Percentiles rank a stretch among this genome's conserved stretches.
These are phyloP conservation scores for Pyrenophora graminea DNA, from an alignment of 2,329 filamentous ascomycete genomes.

Conservation along the genomic window DNA sequence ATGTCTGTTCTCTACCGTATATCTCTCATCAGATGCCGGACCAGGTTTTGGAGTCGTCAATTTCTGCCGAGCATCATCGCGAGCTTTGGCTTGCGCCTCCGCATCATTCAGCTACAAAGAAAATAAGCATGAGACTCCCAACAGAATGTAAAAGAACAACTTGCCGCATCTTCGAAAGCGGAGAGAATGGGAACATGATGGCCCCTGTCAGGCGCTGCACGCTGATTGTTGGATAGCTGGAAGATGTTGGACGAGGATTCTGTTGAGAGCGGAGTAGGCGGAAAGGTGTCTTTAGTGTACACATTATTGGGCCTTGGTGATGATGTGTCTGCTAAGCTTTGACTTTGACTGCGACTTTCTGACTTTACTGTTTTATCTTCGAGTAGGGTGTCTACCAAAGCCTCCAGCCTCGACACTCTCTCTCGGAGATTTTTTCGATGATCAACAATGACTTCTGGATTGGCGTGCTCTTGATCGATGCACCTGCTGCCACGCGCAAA, in stretches of 20 bases:
- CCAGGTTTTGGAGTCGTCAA: slow-evolving; percentile 20
- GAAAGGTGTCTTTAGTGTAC: slow-evolving; percentile 33
- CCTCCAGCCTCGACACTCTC: slow-evolving; percentile 49
- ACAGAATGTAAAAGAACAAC: slow-evolving; percentile 3
- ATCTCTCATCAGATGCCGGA: slow-evolving; percentile 24
- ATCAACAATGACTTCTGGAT: slow-evolving; percentile 47
- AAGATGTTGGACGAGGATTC: slow-evolving; percentile 32
- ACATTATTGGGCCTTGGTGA: slow-evolving; percentile 34
- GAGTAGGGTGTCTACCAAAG: slow-evolving; percentile 46
- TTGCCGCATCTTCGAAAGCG: slow-evolving; percentile 47
- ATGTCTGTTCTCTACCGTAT: slow-evolving; percentile 39
- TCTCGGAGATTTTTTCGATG: slow-evolving; percentile 51
- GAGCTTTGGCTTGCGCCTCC: slow-evolving; percentile 37
- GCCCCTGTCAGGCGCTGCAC: slow-evolving; percentile 30
- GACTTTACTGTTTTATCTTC: slow-evolving; percentile 42
- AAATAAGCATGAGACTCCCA: background rate
- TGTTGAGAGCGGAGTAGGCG: slow-evolving; percentile 41
- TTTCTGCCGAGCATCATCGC: slow-evolving; percentile 25
- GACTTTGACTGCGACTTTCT: slow-evolving; percentile 28
- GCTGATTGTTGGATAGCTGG: slow-evolving; percentile 26
- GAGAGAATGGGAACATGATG: slow-evolving; percentile 46
- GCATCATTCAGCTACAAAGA: slow-evolving; percentile 41
- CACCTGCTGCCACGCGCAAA: slow-evolving; percentile 51
- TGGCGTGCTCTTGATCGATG: slow-evolving; percentile 51
- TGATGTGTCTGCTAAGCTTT: slow-evolving; percentile 31